Base-by-base conservation (phyloP, 306 rosid genomes). In the Lotus japonicus region DNA sequence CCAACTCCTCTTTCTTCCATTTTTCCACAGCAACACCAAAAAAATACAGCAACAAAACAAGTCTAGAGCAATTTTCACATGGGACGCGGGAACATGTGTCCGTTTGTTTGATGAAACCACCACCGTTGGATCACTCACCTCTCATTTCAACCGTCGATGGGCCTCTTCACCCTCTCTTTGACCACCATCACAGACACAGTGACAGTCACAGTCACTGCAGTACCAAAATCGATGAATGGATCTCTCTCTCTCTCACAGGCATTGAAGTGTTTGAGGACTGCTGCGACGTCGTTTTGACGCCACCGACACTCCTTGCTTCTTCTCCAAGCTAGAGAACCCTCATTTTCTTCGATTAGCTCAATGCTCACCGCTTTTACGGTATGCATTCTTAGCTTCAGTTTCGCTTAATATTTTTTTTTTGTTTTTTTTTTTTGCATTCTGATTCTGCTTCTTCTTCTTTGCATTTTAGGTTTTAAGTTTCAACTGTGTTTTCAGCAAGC, bases 291-390 rank as follows among this genome's bases (percentile, higher is more conserved):
- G 48, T 73, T 72, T 51, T 58, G 63, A 42, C n/a, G 0, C 11
- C 91, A 89, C 98, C 94, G 97, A 92, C 98, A 84, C 84, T 13
- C 53, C 3, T 71, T 79, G 33, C 84, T 82, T 73, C 76, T 3
- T 63, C 83, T 61, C 62, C 63, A 65, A 73, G 75, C 60, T 67
- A 60, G 26, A 49, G 9, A 6, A 35, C 21, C 6, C 51, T 72
- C 39, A 74, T 2, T 69, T 55, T 16, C n/a, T 43, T 71, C 75
- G 36, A 80, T 33, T 74, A 51, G 76, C 16, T 28, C 17, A 50
- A 59, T 56, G 6, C 69, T 23, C 0, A 3, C 53, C n/a, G 16
- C 57, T 9, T 67, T 57, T 39, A 76, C 12, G 87, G 92, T 85
- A 44, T 13, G 83, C 57, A 6, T 53, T 46, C 9, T 6, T 7